A percentile compares a stretch with the other conserved stretches of the same genome.
phyloP scores from a whole-genome alignment of 2,329 filamentous ascomycete genomes.

The Bretziella fagacearum region DNA sequence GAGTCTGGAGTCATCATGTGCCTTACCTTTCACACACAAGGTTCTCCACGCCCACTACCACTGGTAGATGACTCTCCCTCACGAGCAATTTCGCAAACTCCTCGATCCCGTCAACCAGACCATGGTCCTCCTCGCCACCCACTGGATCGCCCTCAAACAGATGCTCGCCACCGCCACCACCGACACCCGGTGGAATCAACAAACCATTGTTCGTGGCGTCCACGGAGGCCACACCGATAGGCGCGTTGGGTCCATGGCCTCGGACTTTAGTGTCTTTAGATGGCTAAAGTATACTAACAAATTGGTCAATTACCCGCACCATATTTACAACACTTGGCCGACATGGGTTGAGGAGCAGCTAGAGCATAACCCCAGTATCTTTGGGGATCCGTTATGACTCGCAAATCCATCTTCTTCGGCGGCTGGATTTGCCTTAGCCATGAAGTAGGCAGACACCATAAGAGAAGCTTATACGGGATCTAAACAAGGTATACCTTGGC shows the following conservation, averaged over 20 bases:
- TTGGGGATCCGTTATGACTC: conserved; percentile 18
- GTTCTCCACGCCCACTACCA: conserved; percentile 33
- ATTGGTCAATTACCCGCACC: conserved; percentile 28
- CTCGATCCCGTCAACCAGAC: conserved; percentile 31
- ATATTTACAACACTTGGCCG: conserved; percentile 34
- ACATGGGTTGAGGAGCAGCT: conserved; percentile 37
- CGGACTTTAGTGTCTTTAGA: conserved; percentile 29
- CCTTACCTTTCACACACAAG: conserved; percentile 46
- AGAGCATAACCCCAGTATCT: conserved; percentile 28
- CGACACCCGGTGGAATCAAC: conserved; percentile 16
- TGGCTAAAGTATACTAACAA: conserved; percentile 37
- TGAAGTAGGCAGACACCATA: too few species aligned
- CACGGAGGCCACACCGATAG: neutral
- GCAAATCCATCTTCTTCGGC: neutral
- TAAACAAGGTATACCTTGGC: too few species aligned
- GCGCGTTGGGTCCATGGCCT: conserved; percentile 6
- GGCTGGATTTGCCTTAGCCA: too few species aligned
- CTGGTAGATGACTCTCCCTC: conserved; percentile 42
- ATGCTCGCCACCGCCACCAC: conserved; percentile 26
- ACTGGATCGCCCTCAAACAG: conserved; percentile 32
- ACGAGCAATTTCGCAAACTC: conserved; percentile 33
- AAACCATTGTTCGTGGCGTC: neutral
- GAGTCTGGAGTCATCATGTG: conserved; percentile 49
- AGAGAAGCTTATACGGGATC: too few species aligned
- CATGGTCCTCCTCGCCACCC: conserved; percentile 31